These are phyloP conservation scores for Paramecium sexaurelia DNA, from an alignment of 73 alveolate genomes.

Conservation along the genomic window DNA sequence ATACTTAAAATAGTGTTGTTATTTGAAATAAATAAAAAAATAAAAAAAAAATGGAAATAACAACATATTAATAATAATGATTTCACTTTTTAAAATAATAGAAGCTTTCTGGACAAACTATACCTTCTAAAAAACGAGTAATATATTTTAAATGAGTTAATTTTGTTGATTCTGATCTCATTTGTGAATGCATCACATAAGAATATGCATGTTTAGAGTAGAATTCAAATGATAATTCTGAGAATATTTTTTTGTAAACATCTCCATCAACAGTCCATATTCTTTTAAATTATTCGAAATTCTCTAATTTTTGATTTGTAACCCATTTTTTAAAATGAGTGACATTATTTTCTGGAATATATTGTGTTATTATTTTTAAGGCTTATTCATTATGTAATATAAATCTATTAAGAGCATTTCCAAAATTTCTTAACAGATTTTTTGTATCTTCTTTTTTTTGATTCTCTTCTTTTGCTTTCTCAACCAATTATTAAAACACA, in stretches of 20 bases:
- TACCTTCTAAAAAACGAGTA: slow-evolving; percentile 64
- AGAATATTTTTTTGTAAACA: slow-evolving; percentile 32
- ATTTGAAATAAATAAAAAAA: neutral
- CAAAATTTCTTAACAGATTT: slow-evolving; percentile 60
- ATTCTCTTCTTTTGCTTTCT: slow-evolving; percentile 49
- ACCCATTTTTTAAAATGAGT: slow-evolving; percentile 65
- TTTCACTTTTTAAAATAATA: slow-evolving; percentile 57
- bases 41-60: neutral
- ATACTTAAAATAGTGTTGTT: neutral
- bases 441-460: slow-evolving; percentile 62
- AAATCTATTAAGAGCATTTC: slow-evolving; percentile 63
- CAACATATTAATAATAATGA: neutral
- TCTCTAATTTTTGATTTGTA: slow-evolving; percentile 45
- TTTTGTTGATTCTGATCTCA: slow-evolving; percentile 67
- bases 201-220: slow-evolving; percentile 61
- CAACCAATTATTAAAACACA: slow-evolving; percentile 37
- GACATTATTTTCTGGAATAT: slow-evolving; percentile 32
- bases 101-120: slow-evolving; percentile 66
- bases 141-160: slow-evolving; percentile 61
- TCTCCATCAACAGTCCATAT: slow-evolving; percentile 65
- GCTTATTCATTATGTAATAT: slow-evolving; percentile 52
- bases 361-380: slow-evolving; percentile 29
- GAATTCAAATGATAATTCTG: slow-evolving; percentile 63
- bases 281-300: slow-evolving; percentile 61
- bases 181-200: slow-evolving; percentile 63